These are phyloP conservation scores for Cutaneotrichosporon dermatis DNA, from an alignment of 1,284 basidiomycete genomes.

Conservation along the genomic window DNA sequence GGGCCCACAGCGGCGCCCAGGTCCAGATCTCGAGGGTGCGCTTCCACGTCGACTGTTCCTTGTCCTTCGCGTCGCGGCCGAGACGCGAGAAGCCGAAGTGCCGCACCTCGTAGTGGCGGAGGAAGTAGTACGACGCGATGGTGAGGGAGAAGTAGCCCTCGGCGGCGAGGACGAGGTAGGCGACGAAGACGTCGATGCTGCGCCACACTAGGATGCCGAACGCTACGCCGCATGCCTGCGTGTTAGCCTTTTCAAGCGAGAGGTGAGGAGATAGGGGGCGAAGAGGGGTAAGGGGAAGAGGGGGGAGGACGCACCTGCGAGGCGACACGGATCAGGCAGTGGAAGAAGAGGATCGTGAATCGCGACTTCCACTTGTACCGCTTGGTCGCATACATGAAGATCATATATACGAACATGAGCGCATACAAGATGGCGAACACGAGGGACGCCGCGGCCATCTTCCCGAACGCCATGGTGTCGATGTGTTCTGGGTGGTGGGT, in stretches of 20 bases:
- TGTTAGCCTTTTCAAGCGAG: background rate
- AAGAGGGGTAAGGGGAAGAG: too few relatives aligned
- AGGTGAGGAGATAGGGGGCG: too few relatives aligned
- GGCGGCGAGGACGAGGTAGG: constrained; percentile 29
- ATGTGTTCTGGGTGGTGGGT: too few relatives aligned
- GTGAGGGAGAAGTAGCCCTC: constrained; percentile 36
- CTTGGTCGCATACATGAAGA: constrained; percentile 16
- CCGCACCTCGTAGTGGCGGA: constrained; percentile 15
- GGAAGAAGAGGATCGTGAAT: constrained; percentile 19
- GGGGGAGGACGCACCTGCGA: constrained; percentile 7
- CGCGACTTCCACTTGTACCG: constrained; percentile 18
- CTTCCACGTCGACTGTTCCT: background rate
- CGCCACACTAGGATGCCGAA: constrained; percentile 17
- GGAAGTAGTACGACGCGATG: constrained; percentile 21
- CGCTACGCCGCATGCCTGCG: constrained; percentile 14
- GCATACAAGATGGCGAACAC: constrained; percentile 17
- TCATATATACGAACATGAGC: constrained; percentile 14
- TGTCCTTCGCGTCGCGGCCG: background rate
- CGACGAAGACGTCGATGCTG: constrained; percentile 19
- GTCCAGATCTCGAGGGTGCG: constrained; percentile 1
- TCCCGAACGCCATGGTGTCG: background rate
- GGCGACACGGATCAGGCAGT: constrained; percentile 16
- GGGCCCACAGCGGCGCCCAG: constrained; percentile 9
- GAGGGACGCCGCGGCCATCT: constrained; percentile 16
- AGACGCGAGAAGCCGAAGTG: constrained; percentile 12